These are phyloP conservation scores for Microdochium bolleyi DNA, from an alignment of 2,329 filamentous ascomycete genomes.

Conservation along the genomic window DNA sequence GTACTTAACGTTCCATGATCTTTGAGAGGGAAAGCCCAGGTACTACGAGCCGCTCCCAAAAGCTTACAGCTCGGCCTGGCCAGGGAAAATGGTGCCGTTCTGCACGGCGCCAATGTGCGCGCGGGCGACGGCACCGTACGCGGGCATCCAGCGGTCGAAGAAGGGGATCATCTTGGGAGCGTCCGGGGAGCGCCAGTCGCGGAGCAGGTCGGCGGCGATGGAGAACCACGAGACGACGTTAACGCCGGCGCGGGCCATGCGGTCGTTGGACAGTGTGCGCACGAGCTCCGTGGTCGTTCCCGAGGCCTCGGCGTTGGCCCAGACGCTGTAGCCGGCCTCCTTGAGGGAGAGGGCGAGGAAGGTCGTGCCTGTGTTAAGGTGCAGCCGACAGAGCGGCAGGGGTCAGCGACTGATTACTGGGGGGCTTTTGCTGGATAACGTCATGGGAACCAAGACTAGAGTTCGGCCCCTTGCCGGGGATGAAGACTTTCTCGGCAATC, in stretches of 20 bases:
- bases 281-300: slow-evolving; percentile 22
- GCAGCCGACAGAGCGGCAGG: too few species aligned
- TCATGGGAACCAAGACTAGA: too few species aligned
- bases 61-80: slow-evolving; percentile 26
- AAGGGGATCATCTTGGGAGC: slow-evolving; percentile 38
- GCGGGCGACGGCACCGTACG: slow-evolving; percentile 43
- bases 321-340: slow-evolving; percentile 53
- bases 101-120: slow-evolving; percentile 42
- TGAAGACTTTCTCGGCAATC: background rate
- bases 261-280: slow-evolving; percentile 43
- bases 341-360: slow-evolving; percentile 53
- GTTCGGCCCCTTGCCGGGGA: background rate
- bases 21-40: too few species aligned
- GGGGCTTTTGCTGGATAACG: too few species aligned
- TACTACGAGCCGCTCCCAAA: too few species aligned
- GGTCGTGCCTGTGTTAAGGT: slow-evolving; percentile 30
- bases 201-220: slow-evolving; percentile 47
- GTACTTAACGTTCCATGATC: too few species aligned
- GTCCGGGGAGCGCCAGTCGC: slow-evolving; percentile 40
- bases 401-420: too few species aligned
- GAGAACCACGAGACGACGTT: slow-evolving; percentile 40
- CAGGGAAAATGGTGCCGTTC: slow-evolving; percentile 41
- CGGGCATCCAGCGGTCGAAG: slow-evolving; percentile 43
- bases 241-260: slow-evolving; percentile 50
- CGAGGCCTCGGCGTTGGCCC: slow-evolving; percentile 47